Evolutionary conservation across 2,329 filamentous ascomycete species (phyloP), one percentile per base, ranked within the genome.

Genomic region (Colletotrichum trifolii): DNA sequence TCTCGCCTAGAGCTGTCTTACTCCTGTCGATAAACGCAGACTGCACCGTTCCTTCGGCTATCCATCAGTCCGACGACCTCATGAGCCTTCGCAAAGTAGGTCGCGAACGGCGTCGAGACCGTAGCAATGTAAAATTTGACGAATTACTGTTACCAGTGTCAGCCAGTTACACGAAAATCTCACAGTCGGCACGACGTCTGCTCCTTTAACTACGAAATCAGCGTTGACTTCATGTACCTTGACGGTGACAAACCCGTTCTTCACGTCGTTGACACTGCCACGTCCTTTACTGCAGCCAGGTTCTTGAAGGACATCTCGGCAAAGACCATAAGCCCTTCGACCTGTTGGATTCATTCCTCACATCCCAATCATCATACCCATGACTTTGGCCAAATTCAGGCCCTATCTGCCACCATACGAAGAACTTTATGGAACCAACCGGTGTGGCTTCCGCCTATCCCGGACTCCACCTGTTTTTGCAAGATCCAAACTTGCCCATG

Each of bases 111-210:
- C 3, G 15, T 34, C 2, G 35, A 53, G 1, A 43, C 13, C 2
- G 4, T 5, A 1, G 8, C 10, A 2, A 2, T 42, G 2, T n/a
- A n/a, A 15, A 43, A 2, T 6, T 34, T 53, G 1, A 34, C 50
- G 2, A 53, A 43, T 6, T 2, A 25, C 8, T 53, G 15, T 25
- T 6, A 43, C 5, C 10, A 53, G 2, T 53, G 38, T 25, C 36
- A 53, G 12, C 6, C 42, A 1, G 33, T 40, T 11, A 6, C 9
- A 2, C 7, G 9, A 3, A 8, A 7, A 2, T 38, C 15, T 2
- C 2, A 17, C 1, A 0, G 15, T 2, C 42, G 75, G 76, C 8
- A 50, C n/a, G n/a, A n/a, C n/a, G n/a, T n/a, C 67, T 5, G 74
- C 79, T 60, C 72, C 8, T n/a, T 43, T 43, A 43, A 43, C 42